Evolutionary conservation across 768 basidiomycete species (phyloP).

Genomic region (Chalciporus sphaerocephalus): DNA sequence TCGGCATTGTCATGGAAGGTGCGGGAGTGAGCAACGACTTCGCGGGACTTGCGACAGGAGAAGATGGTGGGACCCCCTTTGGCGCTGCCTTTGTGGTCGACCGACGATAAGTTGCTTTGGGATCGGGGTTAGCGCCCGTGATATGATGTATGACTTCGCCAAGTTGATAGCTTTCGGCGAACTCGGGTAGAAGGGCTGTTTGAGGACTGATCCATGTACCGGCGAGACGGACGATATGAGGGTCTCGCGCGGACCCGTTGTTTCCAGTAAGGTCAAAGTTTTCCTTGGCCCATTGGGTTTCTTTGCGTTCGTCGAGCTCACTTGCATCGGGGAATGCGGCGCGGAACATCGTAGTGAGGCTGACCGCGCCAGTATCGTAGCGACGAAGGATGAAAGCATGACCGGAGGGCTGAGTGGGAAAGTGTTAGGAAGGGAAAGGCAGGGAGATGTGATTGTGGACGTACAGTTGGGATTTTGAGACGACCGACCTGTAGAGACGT

Average conservation of each 20-base stretch:
- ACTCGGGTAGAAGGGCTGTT: constrained; percentile 49
- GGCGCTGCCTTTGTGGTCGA: constrained; percentile 41
- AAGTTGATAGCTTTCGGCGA: constrained; percentile 68
- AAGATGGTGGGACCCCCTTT: constrained; percentile 26
- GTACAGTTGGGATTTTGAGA: constrained; percentile 85
- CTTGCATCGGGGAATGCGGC: constrained; percentile 84
- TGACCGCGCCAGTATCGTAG: constrained; percentile 89
- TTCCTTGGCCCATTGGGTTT: constrained; percentile 80
- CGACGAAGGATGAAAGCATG: constrained; percentile 94
- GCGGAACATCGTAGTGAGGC: constrained; percentile 93
- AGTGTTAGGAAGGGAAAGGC: constrained; percentile 15
- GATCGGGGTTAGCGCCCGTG: constrained; percentile 72
- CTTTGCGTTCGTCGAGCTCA: constrained; percentile 72
- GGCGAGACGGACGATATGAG: constrained; percentile 68
- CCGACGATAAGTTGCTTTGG: constrained; percentile 71
- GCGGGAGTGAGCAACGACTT: constrained; percentile 33
- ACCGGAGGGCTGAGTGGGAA: constrained; percentile 49
- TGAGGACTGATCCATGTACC: constrained; percentile 79
- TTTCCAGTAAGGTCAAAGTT: constrained; percentile 71
- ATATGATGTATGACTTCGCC: constrained; percentile 58
- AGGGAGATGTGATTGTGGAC: constrained; percentile 22
- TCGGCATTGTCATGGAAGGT: constrained; percentile 38
- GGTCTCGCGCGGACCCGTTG: constrained; percentile 65
- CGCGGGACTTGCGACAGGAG: constrained; percentile 20
- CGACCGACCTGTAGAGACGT: constrained; percentile 65